phyloP scores from a whole-genome alignment of 1,284 basidiomycete genomes.

The Apiotrichum veenhuisii region DNA sequence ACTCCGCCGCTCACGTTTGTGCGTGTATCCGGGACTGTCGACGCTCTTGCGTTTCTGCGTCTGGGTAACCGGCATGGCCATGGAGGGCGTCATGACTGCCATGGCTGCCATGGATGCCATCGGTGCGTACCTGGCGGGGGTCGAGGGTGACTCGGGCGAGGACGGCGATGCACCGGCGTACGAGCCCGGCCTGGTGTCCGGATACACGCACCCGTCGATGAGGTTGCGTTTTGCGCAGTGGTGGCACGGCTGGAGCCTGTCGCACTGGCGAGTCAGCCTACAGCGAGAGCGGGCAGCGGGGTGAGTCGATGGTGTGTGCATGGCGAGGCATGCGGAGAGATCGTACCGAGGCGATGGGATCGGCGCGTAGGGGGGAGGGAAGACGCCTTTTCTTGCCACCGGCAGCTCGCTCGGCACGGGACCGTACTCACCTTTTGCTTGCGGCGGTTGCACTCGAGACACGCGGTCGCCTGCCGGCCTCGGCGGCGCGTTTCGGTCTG shows the following conservation, averaged over 20 bases:
- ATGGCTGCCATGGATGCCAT: no score
- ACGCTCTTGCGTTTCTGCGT: neutral
- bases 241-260: conserved; percentile 24
- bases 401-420: no score
- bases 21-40: neutral
- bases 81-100: no score
- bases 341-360: no score
- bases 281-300: neutral
- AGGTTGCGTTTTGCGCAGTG: conserved; percentile 28
- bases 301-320: neutral
- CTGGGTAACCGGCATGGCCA: no score
- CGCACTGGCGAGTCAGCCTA: conserved; percentile 18
- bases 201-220: conserved; percentile 16
- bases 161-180: neutral
- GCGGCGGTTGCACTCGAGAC: conserved; percentile 27
- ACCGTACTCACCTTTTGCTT: conserved; percentile 24
- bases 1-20: conserved; percentile 7
- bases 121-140: neutral
- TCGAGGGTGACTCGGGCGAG: neutral
- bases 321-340: neutral
- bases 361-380: no score
- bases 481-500: conserved; percentile 10
- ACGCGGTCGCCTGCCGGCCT: conserved; percentile 27
- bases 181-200: conserved; percentile 1
- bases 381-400: neutral